phyloP scores from a whole-genome alignment of 306 rosid species.

The Citrullus mucosospermus region DNA sequence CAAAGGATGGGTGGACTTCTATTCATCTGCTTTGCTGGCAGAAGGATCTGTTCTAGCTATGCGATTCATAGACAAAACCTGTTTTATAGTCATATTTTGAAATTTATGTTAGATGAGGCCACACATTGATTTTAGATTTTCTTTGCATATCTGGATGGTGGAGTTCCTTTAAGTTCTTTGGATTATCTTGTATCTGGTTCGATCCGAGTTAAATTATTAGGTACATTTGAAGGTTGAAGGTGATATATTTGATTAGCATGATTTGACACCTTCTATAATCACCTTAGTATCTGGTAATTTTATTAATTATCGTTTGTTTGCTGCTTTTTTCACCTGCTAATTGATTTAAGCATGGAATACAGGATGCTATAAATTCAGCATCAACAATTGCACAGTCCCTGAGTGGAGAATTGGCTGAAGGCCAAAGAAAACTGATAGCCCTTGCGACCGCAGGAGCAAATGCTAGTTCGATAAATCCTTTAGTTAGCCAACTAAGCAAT shows the following conservation, averaged over 20 bases:
- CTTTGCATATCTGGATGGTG: not conserved
- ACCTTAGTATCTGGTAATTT: not conserved
- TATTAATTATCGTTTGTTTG: not conserved
- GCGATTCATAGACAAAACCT: not conserved
- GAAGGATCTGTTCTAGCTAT: not conserved
- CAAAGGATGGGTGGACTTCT: not conserved
- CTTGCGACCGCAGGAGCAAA: slow-evolving; percentile 59
- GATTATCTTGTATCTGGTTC: not conserved
- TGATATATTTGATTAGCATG: not conserved
- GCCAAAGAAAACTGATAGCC: slow-evolving; percentile 77
- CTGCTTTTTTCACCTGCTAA: not conserved
- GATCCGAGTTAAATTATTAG: not conserved
- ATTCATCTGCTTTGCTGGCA: not conserved
- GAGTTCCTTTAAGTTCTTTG: not conserved
- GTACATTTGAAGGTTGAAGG: not conserved
- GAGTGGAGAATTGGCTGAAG: slow-evolving; percentile 76
- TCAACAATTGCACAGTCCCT: slow-evolving; percentile 73
- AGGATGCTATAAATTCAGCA: slow-evolving; percentile 83
- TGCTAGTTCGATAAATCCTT: slow-evolving; percentile 52
- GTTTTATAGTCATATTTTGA: not conserved
- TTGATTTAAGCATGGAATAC: slow-evolving; percentile 6
- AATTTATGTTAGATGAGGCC: not conserved
- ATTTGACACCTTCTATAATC: not conserved
- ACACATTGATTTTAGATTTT: not conserved
- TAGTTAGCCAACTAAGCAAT: slow-evolving; percentile 57